Conservation (phyloP, 805 yeast species). For the Candida insectalens region DNA sequence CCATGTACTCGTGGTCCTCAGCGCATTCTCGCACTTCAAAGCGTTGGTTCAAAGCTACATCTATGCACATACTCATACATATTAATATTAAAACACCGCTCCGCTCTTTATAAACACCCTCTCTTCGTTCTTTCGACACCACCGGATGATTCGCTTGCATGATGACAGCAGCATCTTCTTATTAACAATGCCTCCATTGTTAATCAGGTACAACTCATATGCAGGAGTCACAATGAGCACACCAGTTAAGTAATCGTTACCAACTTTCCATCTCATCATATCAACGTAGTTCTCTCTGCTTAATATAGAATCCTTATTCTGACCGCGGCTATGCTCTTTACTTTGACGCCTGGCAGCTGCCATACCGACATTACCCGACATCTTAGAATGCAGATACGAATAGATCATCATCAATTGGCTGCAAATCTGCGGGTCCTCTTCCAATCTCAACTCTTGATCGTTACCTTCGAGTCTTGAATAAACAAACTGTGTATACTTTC, state of each 20-base stretch:
- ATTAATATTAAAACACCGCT: conserved; percentile 38
- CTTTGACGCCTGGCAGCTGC: background rate
- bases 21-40: conserved; percentile 63
- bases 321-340: background rate
- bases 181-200: conserved; percentile 43
- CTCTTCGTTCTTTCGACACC: conserved; percentile 69
- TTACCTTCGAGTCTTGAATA: conserved; percentile 17
- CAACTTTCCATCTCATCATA: conserved; percentile 18
- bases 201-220: conserved; percentile 54
- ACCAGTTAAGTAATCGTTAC: conserved; percentile 13
- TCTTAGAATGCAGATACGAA: conserved; percentile 17
- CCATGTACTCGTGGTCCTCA: conserved; percentile 67
- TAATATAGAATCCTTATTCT: conserved; percentile 1
- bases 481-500: conserved; percentile 46
- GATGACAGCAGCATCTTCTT: conserved; percentile 50
- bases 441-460: conserved; percentile 9
- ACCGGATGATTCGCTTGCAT: conserved; percentile 54
- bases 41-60: conserved; percentile 52
- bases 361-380: conserved; percentile 6
- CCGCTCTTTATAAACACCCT: conserved; percentile 71
- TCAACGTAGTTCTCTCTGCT: conserved; percentile 15
- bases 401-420: conserved; percentile 21
- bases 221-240: conserved; percentile 22
- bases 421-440: conserved; percentile 6
- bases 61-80: conserved; percentile 24